Evolutionary conservation across 1,284 basidiomycete genomes (phyloP).

Genomic region (Leccinum griseonigrum): DNA sequence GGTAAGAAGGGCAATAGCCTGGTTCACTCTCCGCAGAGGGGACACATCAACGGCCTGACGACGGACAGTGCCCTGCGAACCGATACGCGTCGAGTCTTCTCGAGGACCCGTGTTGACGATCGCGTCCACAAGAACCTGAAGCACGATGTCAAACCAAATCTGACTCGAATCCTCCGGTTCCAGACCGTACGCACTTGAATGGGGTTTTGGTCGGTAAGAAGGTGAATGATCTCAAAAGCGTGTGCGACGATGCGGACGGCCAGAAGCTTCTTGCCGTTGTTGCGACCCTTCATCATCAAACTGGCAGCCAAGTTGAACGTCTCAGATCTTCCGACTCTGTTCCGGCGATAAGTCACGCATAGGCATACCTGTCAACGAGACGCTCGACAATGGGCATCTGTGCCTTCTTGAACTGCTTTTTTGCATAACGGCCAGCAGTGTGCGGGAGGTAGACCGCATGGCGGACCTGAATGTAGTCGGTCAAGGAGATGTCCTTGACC

Average conservation of each 20-base stretch:
- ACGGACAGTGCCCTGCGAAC: conserved; percentile 99
- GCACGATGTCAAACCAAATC: not conserved
- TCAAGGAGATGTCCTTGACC: conserved; percentile 98
- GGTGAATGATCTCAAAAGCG: conserved; percentile 99
- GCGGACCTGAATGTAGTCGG: conserved; percentile 99
- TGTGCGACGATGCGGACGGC: conserved; percentile 99
- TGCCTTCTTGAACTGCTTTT: conserved; percentile 99
- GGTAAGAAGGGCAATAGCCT: conserved; percentile 94
- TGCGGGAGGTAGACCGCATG: conserved; percentile 98
- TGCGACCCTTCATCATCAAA: conserved; percentile 99
- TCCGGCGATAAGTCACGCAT: not conserved
- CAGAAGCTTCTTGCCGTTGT: conserved; percentile 99
- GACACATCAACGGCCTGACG: conserved; percentile 99
- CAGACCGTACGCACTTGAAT: conserved; percentile 73
- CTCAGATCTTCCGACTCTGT: conserved; percentile 1
- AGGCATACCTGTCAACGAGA: conserved; percentile 88
- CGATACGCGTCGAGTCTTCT: conserved; percentile 99
- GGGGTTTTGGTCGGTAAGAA: conserved; percentile 99
- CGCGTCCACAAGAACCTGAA: conserved; percentile 90
- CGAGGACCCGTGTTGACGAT: conserved; percentile 99
- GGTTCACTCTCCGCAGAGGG: conserved; percentile 97
- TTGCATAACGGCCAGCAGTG: conserved; percentile 98
- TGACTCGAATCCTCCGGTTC: not conserved
- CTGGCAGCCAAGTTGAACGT: conserved; percentile 38
- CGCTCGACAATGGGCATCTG: conserved; percentile 99